phyloP scores from a whole-genome alignment of 495 filamentous ascomycete genomes.

The Daldinia loculata region DNA sequence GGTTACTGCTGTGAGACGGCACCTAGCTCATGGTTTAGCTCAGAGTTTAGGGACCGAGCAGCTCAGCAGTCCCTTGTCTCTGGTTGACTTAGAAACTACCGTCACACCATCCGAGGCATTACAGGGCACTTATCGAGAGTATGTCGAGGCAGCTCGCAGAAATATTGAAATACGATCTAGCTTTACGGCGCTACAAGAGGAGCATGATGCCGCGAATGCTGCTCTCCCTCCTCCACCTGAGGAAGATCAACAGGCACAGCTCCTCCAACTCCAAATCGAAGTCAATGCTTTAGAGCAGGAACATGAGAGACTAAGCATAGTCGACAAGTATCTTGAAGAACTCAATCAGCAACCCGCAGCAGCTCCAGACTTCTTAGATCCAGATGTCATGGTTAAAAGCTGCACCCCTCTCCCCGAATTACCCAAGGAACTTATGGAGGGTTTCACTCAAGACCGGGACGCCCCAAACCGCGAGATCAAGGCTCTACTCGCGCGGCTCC shows the following conservation, averaged over 20 bases:
- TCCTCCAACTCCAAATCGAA: conserved; percentile 60
- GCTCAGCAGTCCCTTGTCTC: conserved; percentile 49
- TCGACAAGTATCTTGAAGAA: conserved; percentile 54
- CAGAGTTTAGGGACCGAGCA: conserved; percentile 40
- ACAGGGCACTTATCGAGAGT: conserved; percentile 56
- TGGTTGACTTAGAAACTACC: conserved; percentile 45
- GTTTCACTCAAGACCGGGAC: conserved; percentile 49
- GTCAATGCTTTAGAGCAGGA: conserved; percentile 61
- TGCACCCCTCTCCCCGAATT: conserved; percentile 57
- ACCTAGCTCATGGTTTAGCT: conserved; percentile 45
- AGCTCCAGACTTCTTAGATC: conserved; percentile 58
- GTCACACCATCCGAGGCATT: conserved; percentile 34
- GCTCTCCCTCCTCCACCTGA: conserved; percentile 20
- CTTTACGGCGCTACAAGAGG: conserved; percentile 49
- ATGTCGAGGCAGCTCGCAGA: conserved; percentile 65
- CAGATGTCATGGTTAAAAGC: conserved; percentile 52
- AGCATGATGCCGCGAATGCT: conserved; percentile 35
- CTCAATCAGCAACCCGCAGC: conserved; percentile 65
- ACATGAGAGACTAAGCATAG: conserved; percentile 59
- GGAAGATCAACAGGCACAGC: conserved; percentile 44
- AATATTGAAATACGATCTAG: conserved; percentile 64
- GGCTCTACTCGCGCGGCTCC: conserved; percentile 66
- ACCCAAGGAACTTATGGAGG: conserved; percentile 57
- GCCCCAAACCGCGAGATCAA: conserved; percentile 49
- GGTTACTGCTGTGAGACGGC: conserved; percentile 43